Conservation (phyloP, 1,284 basidiomycete species). For the Taiwanofungus camphoratus region DNA sequence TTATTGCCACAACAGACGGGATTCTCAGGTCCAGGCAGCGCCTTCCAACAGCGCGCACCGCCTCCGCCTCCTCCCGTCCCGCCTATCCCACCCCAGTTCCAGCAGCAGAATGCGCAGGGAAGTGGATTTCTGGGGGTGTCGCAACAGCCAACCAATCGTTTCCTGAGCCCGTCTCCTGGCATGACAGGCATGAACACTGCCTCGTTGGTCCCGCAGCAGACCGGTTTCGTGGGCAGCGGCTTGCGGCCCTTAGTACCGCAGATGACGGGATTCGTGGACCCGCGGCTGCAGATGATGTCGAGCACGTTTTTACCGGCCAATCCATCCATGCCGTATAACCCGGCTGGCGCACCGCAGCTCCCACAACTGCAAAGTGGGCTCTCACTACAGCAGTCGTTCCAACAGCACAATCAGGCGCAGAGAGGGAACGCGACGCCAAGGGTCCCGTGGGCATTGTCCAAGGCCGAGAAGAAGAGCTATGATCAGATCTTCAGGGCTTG, state of each 20-base stretch:
- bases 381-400: constrained; percentile 70
- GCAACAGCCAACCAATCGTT: constrained; percentile 36
- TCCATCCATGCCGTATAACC: constrained; percentile 52
- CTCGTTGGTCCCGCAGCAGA: constrained; percentile 48
- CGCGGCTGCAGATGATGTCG: constrained; percentile 79
- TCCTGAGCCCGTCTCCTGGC: constrained; percentile 46
- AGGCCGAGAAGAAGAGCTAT: constrained; percentile 95
- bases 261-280: constrained; percentile 80
- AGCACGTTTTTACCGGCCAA: constrained; percentile 83
- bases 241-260: constrained; percentile 62
- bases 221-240: constrained; percentile 45
- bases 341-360: constrained; percentile 64
- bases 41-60: constrained; percentile 45
- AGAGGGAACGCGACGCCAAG: constrained; percentile 68
- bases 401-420: constrained; percentile 73
- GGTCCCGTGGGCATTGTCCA: constrained; percentile 85
- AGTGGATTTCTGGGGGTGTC: constrained; percentile 38
- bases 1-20: constrained; percentile 42
- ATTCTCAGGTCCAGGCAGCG: constrained; percentile 36
- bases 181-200: constrained; percentile 21
- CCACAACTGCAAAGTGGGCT: constrained; percentile 51
- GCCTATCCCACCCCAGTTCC: constrained; percentile 52
- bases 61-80: constrained; percentile 58
- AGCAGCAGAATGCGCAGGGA: constrained; percentile 38
- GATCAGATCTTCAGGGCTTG: constrained; percentile 96